Base-by-base conservation (phyloP, 148 eudicot species). In the Simmondsia chinensis region DNA sequence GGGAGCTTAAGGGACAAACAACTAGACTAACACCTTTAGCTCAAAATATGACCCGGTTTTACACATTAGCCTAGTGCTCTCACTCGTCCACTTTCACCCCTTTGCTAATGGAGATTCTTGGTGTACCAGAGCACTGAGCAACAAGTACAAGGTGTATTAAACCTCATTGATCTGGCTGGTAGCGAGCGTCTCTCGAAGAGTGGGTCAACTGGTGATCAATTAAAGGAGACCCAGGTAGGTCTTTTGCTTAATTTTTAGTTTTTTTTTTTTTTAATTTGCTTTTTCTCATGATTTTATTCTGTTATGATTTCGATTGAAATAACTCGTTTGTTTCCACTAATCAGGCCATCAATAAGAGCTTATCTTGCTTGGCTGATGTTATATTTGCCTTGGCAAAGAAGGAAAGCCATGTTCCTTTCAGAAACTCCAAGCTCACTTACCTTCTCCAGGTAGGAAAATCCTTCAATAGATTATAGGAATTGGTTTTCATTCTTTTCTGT, bases 121-220 rank as follows among this genome's bases (percentile, higher is more conserved):
- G 32, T 28, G 32, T 60, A 21, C n/a, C 61, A 83, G 94, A 70
- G 75, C 59, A 83, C 87, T 4, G 85, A 75, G 41, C 83, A 83
- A 46, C 74, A 68, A 60, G 79, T 73, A 13, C 83, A 83, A 24
- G 94, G 94, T 15, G 63, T 83, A 23, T 45, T 83, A 27, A 83
- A 83, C 50, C 77, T 83, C 12, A 83, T 83, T 29, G 94, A 83
- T 65, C 72, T 83, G 34, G 94, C 94, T 50, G 94, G 94, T 35
- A 83, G 94, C 51, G 94, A 83, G 61, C 60, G 94, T 7, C 80
- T 83, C 13, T 75, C 85, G 8, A 73, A 68, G 63, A 83, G 94
- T 65, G 94, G 86, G 20, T 72, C 94, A 47, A 83, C 94, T 14
- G 94, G 94, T 10, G 94, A 83, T 40, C 70, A 79, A 26, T 55